A percentile compares a stretch with the other conserved stretches of the same genome.
Conservation (phyloP, 192 early-diverging fungal genomes). For the Umbelopsis ramanniana region DNA sequence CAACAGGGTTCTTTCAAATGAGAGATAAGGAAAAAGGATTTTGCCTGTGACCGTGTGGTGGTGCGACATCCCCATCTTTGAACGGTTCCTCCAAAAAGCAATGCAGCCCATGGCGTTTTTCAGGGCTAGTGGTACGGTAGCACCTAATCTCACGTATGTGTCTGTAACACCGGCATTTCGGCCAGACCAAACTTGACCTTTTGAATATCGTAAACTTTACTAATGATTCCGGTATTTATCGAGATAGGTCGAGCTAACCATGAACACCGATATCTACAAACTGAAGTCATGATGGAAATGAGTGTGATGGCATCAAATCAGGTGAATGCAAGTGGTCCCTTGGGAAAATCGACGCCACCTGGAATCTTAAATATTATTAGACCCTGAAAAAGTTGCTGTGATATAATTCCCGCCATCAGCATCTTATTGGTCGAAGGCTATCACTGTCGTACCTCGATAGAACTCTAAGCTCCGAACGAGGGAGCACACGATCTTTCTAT, state of each 20-base stretch:
- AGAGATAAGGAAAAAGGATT: too few relatives aligned
- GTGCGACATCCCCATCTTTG: too few relatives aligned
- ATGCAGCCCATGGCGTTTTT: background rate
- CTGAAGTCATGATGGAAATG: too few relatives aligned
- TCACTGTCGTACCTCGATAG: slow-evolving; percentile 6
- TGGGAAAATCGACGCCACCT: slow-evolving; percentile 14
- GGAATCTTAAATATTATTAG: slow-evolving; percentile 19
- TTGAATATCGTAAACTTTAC: too few relatives aligned
- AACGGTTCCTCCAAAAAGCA: too few relatives aligned
- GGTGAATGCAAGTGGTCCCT: background rate
- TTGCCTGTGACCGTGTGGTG: too few relatives aligned
- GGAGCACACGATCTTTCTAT: background rate
- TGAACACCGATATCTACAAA: too few relatives aligned
- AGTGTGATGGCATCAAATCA: too few relatives aligned
- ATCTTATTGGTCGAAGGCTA: background rate
- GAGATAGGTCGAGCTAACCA: too few relatives aligned
- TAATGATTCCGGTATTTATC: too few relatives aligned
- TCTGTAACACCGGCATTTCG: background rate
- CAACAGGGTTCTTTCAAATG: too few relatives aligned
- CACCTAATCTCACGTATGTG: background rate
- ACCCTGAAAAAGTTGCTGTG: background rate
- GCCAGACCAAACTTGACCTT: too few relatives aligned
- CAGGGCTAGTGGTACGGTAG: background rate
- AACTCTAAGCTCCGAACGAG: background rate
- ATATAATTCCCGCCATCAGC: background rate